These are phyloP conservation scores for Lizonia empirigonia DNA, from an alignment of 2,329 filamentous ascomycete genomes.

Conservation along the genomic window DNA sequence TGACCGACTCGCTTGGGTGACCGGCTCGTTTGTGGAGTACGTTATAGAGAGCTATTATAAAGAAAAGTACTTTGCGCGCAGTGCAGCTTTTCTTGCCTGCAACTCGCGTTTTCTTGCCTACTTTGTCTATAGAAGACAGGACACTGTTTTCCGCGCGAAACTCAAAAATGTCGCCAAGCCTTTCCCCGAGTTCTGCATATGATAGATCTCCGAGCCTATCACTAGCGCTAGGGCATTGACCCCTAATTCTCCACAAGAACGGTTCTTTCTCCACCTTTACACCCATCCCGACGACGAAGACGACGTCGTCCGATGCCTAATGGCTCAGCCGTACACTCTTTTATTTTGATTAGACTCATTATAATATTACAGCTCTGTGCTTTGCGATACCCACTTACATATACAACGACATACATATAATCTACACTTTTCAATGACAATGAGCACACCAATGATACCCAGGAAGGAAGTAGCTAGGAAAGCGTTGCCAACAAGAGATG, in stretches of 20 bases:
- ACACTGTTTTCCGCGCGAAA: no score
- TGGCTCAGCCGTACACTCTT: slow-evolving; percentile 27
- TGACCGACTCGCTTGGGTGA: no score
- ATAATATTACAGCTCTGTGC: slow-evolving; percentile 14
- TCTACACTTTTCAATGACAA: slow-evolving; percentile 11
- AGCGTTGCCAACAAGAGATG: background rate
- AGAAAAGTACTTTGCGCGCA: no score
- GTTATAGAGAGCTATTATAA: no score
- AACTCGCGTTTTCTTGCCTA: no score
- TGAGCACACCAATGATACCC: slow-evolving; percentile 28
- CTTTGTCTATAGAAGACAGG: no score
- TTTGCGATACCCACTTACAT: slow-evolving; percentile 21
- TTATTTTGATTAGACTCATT: slow-evolving; percentile 17
- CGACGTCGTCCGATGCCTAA: slow-evolving; percentile 17
- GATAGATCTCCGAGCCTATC: slow-evolving; percentile 19
- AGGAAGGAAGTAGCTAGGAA: slow-evolving; percentile 25
- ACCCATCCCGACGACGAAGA: background rate
- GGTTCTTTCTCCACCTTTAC: slow-evolving; percentile 21
- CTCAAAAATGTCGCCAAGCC: no score
- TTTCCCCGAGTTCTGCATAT: no score
- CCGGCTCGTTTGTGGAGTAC: no score
- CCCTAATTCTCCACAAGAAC: slow-evolving; percentile 19
- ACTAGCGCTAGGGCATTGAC: slow-evolving; percentile 17
- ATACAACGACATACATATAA: slow-evolving; percentile 12
- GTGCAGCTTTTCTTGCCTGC: no score